phyloP scores from a whole-genome alignment of 768 basidiomycete genomes.

The Tylopilus sp. region DNA sequence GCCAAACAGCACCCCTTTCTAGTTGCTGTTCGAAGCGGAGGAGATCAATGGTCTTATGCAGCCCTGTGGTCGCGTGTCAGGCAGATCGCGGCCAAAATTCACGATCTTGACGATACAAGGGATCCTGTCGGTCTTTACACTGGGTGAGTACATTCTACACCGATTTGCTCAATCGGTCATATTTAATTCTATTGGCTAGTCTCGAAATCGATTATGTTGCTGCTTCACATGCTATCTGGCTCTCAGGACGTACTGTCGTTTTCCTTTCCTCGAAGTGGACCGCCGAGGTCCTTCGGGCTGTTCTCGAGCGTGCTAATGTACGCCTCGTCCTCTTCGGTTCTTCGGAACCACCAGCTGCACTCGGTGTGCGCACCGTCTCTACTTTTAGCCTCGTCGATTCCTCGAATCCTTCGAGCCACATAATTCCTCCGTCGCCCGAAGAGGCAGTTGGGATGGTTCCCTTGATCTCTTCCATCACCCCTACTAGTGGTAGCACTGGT shows the following conservation, averaged over 20 bases:
- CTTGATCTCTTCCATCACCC: constrained; percentile 10
- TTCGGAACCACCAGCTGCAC: constrained; percentile 6
- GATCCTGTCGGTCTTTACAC: constrained; percentile 27
- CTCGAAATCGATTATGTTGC: constrained; percentile 30
- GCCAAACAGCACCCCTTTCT: constrained; percentile 29
- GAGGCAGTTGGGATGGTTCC: constrained; percentile 17
- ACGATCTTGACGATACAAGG: constrained; percentile 21
- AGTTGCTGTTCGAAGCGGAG: constrained; percentile 9
- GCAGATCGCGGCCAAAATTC: constrained; percentile 23
- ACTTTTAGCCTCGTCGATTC: constrained; percentile 16
- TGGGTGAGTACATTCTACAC: constrained; percentile 9
- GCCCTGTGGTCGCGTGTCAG: constrained; percentile 28
- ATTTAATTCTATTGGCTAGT: constrained; percentile 2
- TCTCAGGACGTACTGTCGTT: constrained; percentile 27
- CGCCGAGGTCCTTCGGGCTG: constrained; percentile 16
- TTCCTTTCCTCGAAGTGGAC: constrained; percentile 27
- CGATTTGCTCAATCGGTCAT: not conserved
- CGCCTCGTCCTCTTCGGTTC: constrained; percentile 23
- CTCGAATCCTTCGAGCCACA: constrained; percentile 7
- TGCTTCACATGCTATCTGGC: constrained; percentile 28
- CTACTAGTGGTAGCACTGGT: constrained; percentile 27
- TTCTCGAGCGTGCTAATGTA: constrained; percentile 22
- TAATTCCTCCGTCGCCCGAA: constrained; percentile 9
- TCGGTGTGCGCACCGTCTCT: constrained; percentile 16
- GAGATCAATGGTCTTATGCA: constrained; percentile 26